phyloP scores from a whole-genome alignment of 305 asterid genomes.

The Fraxinus latifolia region DNA sequence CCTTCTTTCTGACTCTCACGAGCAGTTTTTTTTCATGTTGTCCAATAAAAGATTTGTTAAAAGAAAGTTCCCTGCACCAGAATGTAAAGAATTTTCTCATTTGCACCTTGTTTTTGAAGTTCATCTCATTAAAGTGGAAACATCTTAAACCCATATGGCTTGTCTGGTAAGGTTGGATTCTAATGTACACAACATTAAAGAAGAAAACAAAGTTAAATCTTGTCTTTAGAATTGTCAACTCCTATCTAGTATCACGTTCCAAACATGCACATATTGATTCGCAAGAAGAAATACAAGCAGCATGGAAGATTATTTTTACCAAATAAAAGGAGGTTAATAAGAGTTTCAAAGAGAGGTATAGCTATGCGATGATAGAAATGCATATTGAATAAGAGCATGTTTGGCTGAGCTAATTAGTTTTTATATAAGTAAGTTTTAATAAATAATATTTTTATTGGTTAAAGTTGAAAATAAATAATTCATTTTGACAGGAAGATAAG shows the following conservation, averaged over 20 bases:
- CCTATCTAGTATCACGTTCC: background rate
- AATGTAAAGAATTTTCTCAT: background rate
- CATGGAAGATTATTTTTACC: background rate
- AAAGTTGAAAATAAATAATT: background rate
- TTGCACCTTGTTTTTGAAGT: conserved; percentile 7
- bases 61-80: conserved; percentile 75
- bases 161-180: background rate
- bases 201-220: background rate
- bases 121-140: conserved; percentile 4
- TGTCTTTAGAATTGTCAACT: background rate
- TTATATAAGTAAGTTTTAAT: background rate
- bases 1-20: conserved; percentile 61
- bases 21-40: conserved; percentile 68
- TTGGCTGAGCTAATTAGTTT: background rate
- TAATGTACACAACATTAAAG: background rate
- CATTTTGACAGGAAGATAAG: background rate
- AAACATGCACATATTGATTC: background rate
- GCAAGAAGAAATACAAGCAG: background rate
- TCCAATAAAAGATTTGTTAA: conserved; percentile 70
- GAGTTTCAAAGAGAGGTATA: background rate
- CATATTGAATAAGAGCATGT: background rate
- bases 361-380: background rate
- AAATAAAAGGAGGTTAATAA: background rate
- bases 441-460: background rate
- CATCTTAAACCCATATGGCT: background rate